phyloP scores from a whole-genome alignment of 148 eudicot genomes.

The Cornus suecica region DNA sequence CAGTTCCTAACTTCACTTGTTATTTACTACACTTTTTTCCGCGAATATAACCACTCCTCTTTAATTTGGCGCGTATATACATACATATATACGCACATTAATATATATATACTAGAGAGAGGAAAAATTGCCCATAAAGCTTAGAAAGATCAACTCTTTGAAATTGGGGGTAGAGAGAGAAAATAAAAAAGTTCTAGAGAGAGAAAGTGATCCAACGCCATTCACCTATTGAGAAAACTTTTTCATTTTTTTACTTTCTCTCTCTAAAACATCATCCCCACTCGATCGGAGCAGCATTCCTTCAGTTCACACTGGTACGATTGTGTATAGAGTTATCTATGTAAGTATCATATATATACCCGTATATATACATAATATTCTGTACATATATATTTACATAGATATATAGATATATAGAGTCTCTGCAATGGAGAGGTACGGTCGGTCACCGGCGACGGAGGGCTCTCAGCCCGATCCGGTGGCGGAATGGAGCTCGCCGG shows the following conservation, averaged over 20 bases:
- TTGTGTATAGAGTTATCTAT: not conserved
- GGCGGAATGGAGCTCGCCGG: conserved; percentile 14
- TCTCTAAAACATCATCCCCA: conserved; percentile 5
- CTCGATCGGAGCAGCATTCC: conserved; percentile 12
- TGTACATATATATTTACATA: not conserved
- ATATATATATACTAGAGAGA: no score
- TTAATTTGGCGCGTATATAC: conserved; percentile 10
- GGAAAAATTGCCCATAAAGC: not conserved
- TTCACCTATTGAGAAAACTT: conserved; percentile 2
- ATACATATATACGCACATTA: conserved; percentile 2
- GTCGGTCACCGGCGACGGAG: conserved; percentile 8
- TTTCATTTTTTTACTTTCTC: not conserved
- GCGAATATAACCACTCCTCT: not conserved
- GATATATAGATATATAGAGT: not conserved
- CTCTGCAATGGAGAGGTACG: conserved; percentile 24
- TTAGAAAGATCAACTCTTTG: not conserved
- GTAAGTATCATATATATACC: no score
- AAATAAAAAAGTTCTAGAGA: conserved; percentile 7
- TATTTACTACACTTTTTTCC: not conserved
- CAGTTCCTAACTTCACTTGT: not conserved
- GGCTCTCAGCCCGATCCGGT: conserved; percentile 19
- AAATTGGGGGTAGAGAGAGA: conserved; percentile 6
- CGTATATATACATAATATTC: no score
- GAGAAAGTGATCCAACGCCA: conserved; percentile 15
- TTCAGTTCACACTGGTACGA: not conserved